Percentiles rank a stretch among this genome's conserved stretches.
Evolutionary conservation across 495 filamentous ascomycete genomes (phyloP).

Genomic region (Ascodesmis nigricans): DNA sequence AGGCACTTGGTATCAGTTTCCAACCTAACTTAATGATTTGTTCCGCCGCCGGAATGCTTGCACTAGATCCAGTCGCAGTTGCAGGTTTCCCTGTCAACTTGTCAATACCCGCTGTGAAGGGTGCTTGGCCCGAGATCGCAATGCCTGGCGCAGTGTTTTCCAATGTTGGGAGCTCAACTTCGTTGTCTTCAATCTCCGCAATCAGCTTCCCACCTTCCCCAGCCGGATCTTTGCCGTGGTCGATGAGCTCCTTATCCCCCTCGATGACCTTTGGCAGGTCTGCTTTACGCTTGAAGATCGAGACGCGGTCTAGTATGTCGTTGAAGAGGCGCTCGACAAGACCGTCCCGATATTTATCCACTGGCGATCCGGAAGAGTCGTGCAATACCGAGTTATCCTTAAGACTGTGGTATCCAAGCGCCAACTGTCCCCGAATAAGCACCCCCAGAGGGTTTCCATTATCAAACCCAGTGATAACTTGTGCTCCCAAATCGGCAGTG

Average conservation of each 20-base stretch:
- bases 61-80: conserved; percentile 24
- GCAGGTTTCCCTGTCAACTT: conserved; percentile 22
- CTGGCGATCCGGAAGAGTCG: conserved; percentile 61
- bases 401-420: conserved; percentile 61
- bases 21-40: conserved; percentile 42
- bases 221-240: conserved; percentile 55
- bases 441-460: conserved; percentile 82
- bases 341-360: conserved; percentile 57
- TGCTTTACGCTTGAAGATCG: conserved; percentile 61
- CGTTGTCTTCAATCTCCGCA: conserved; percentile 40
- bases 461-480: conserved; percentile 94
- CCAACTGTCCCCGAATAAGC: conserved; percentile 76
- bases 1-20: conserved; percentile 42
- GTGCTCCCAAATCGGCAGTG: conserved; percentile 87
- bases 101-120: conserved; percentile 22
- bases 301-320: conserved; percentile 75
- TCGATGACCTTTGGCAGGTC: conserved; percentile 47
- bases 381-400: conserved; percentile 75
- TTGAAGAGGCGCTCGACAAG: conserved; percentile 81
- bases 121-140: conserved; percentile 7
- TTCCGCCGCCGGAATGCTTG: conserved; percentile 26
- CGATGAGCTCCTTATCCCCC: conserved; percentile 66
- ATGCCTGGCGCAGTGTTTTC: conserved; percentile 26
- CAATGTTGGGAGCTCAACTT: conserved; percentile 24
- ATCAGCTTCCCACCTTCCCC: conserved; percentile 50